A percentile compares a stretch with the other conserved stretches of the same genome.
These are phyloP conservation scores for Aschersonia sp. DNA, from an alignment of 2,329 filamentous ascomycete genomes.

Conservation along the genomic window DNA sequence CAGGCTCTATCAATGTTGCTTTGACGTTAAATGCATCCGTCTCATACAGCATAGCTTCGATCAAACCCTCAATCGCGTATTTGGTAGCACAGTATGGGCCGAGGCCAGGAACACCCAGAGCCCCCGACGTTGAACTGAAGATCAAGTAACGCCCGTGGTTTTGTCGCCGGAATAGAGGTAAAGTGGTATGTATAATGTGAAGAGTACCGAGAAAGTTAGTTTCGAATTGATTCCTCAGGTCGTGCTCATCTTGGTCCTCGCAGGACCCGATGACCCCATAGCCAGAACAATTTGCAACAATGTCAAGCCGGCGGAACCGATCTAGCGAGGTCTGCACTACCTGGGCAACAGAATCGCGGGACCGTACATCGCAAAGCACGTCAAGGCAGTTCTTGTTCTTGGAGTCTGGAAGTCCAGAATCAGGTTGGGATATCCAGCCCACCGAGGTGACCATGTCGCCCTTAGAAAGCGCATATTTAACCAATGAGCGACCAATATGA, in stretches of 20 bases:
- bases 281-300: constrained; percentile 86
- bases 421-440: constrained; percentile 68
- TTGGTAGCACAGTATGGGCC: constrained; percentile 95
- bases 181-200: constrained; percentile 77
- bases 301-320: constrained; percentile 69
- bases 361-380: constrained; percentile 79
- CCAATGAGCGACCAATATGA: constrained; percentile 84
- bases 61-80: constrained; percentile 88
- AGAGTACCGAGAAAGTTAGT: constrained; percentile 95
- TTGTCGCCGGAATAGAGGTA: constrained; percentile 75
- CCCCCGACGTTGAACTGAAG: constrained; percentile 84
- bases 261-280: constrained; percentile 93
- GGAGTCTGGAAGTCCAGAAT: constrained; percentile 53
- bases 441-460: constrained; percentile 79
- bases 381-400: constrained; percentile 63
- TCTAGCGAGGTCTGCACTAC: constrained; percentile 57
- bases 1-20: constrained; percentile 83
- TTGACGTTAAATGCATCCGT: constrained; percentile 85
- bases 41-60: constrained; percentile 95
- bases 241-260: constrained; percentile 92
- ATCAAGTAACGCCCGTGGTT: constrained; percentile 74
- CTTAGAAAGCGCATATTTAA: constrained; percentile 65
- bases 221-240: constrained; percentile 90
- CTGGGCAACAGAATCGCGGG: constrained; percentile 58
- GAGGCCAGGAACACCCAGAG: constrained; percentile 82